Evolutionary conservation across 768 basidiomycete genomes (phyloP).

Genomic region (Mycena vitilis): DNA sequence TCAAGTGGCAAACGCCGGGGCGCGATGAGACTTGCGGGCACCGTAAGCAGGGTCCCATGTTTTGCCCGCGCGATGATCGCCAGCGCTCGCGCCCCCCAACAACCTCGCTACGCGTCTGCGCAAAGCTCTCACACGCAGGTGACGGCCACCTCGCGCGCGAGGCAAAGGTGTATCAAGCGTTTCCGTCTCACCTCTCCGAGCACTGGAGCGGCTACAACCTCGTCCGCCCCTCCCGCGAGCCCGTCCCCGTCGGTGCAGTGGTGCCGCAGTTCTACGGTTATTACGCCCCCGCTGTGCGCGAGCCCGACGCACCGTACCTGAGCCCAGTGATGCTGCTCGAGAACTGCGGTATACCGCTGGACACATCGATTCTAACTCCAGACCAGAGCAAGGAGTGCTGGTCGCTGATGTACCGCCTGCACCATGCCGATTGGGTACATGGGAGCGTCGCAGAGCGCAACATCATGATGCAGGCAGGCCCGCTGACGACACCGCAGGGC

Average conservation of each 20-base stretch:
- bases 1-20: slow-evolving; percentile 47
- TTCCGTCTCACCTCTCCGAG: slow-evolving; percentile 59
- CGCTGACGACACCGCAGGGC: slow-evolving; percentile 36
- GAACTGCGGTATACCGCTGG: slow-evolving; percentile 51
- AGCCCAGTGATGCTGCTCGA: slow-evolving; percentile 59
- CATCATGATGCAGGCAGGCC: slow-evolving; percentile 51
- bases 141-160: slow-evolving; percentile 54
- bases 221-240: slow-evolving; percentile 52
- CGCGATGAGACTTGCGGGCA: slow-evolving; percentile 48
- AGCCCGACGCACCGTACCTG: slow-evolving; percentile 36
- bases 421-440: slow-evolving; percentile 51
- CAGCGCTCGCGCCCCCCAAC: slow-evolving; percentile 45
- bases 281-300: slow-evolving; percentile 49
- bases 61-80: neutral
- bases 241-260: slow-evolving; percentile 61
- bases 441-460: slow-evolving; percentile 52
- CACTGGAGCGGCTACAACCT: slow-evolving; percentile 64
- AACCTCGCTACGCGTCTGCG: slow-evolving; percentile 53
- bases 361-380: slow-evolving; percentile 38
- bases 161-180: slow-evolving; percentile 56
- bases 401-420: slow-evolving; percentile 52
- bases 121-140: slow-evolving; percentile 55
- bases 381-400: slow-evolving; percentile 60
- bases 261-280: slow-evolving; percentile 77
- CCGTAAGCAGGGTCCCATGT: slow-evolving; percentile 10